Conservation (phyloP, 2,329 filamentous ascomycete genomes). For the Dactylellina parvicollis region DNA sequence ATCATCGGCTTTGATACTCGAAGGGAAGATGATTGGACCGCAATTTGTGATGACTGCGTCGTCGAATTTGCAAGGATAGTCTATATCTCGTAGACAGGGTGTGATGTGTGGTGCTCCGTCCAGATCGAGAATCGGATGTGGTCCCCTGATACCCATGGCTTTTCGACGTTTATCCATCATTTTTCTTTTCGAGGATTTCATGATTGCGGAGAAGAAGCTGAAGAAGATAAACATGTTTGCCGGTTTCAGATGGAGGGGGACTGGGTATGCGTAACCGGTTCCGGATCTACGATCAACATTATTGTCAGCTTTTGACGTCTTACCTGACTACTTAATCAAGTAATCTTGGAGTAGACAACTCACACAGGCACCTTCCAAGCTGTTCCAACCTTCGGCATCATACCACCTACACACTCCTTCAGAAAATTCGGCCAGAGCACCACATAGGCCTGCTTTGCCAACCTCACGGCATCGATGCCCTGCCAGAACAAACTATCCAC, state of each 20-base stretch:
- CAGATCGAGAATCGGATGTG: conserved; percentile 45
- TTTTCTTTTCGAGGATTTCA: conserved; percentile 36
- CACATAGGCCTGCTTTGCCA: conserved; percentile 45
- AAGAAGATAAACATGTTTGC: conserved; percentile 48
- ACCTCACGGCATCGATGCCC: conserved; percentile 37
- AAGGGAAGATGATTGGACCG: conserved; percentile 54
- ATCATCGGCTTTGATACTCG: conserved; percentile 41
- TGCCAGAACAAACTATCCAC: conserved; percentile 52
- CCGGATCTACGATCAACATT: conserved; percentile 17
- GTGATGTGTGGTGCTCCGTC: conserved; percentile 48
- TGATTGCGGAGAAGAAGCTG: conserved; percentile 32
- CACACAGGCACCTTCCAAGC: conserved; percentile 49
- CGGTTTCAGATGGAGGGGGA: conserved; percentile 38
- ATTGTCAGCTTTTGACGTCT: not conserved
- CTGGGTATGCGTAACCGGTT: conserved; percentile 52
- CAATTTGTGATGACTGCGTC: conserved; percentile 44
- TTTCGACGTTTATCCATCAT: conserved; percentile 34
- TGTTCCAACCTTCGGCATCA: conserved; percentile 35
- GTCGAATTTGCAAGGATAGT: conserved; percentile 51
- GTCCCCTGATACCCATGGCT: conserved; percentile 43
- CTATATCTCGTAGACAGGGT: conserved; percentile 51
- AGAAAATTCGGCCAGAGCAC: conserved; percentile 51
- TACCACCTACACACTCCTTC: conserved; percentile 50
- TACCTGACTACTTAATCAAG: too few relatives aligned
- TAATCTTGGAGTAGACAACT: not conserved